Percentiles rank a stretch among this genome's conserved stretches.
Evolutionary conservation across 441 rosid genomes (phyloP).

Genomic region (Adansonia madagascariensis): DNA sequence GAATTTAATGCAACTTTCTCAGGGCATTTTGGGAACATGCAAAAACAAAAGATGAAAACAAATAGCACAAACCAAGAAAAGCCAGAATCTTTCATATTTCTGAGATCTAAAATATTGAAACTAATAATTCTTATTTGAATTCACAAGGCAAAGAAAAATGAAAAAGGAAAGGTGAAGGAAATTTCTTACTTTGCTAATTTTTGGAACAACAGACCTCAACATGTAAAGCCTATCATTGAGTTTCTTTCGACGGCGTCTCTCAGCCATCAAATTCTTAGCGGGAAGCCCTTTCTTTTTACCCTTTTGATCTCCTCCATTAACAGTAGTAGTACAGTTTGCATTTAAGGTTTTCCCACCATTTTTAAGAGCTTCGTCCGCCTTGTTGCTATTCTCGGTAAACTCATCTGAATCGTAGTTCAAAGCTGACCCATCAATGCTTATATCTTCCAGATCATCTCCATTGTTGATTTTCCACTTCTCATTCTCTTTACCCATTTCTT

Average conservation of each 20-base stretch:
- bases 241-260: constrained; percentile 74
- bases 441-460: constrained; percentile 50
- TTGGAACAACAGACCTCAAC: constrained; percentile 75
- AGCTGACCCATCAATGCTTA: constrained; percentile 57
- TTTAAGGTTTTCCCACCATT: constrained; percentile 55
- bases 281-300: constrained; percentile 71
- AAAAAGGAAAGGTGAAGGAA: constrained; percentile 17
- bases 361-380: constrained; percentile 44
- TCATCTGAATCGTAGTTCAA: constrained; percentile 69
- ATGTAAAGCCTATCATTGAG: constrained; percentile 75
- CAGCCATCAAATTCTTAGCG: constrained; percentile 77
- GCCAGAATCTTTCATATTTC: constrained; percentile 22
- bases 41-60: constrained; percentile 26
- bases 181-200: constrained; percentile 71
- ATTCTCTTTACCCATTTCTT: constrained; percentile 42
- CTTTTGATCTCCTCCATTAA: constrained; percentile 52
- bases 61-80: not conserved
- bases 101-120: constrained; percentile 18
- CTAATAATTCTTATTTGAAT: constrained; percentile 19
- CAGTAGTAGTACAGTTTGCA: constrained; percentile 41
- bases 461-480: constrained; percentile 38
- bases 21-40: constrained; percentile 21
- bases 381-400: constrained; percentile 40
- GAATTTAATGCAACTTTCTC: constrained; percentile 43
- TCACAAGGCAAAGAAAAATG: constrained; percentile 33